These are phyloP conservation scores for Colletotrichum sp. DNA, from an alignment of 2,329 filamentous ascomycete genomes.

Conservation along the genomic window DNA sequence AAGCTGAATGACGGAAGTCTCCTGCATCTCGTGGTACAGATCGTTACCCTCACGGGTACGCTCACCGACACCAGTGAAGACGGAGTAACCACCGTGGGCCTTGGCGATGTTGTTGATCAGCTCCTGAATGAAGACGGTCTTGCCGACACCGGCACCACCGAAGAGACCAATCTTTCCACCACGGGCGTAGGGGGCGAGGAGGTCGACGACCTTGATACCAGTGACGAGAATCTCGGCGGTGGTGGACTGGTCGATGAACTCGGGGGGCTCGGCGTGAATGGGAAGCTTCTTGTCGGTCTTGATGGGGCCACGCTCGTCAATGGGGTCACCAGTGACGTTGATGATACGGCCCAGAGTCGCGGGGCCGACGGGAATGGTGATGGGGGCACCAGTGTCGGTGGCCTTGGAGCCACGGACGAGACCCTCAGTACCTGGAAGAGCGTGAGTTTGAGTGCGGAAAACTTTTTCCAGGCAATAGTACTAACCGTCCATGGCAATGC, in stretches of 20 bases:
- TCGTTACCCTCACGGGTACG: slow-evolving; percentile 99
- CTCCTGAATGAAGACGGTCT: slow-evolving; percentile 99
- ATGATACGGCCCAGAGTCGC: slow-evolving; percentile 98
- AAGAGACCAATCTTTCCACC: slow-evolving; percentile 99
- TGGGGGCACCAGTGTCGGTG: slow-evolving; percentile 89
- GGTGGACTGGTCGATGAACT: slow-evolving; percentile 95
- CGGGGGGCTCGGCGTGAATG: slow-evolving; percentile 93
- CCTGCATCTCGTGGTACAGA: slow-evolving; percentile 99
- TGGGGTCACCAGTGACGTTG: slow-evolving; percentile 99
- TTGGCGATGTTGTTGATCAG: slow-evolving; percentile 99
- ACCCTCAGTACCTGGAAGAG: slow-evolving; percentile 88
- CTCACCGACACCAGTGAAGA: slow-evolving; percentile 99
- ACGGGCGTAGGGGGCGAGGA: slow-evolving; percentile 98
- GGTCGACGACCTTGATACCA: slow-evolving; percentile 99
- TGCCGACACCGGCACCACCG: slow-evolving; percentile 99
- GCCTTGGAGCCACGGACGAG: slow-evolving; percentile 90
- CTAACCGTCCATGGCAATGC: slow-evolving; percentile 99
- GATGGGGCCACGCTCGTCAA: slow-evolving; percentile 98
- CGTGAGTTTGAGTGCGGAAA: slow-evolving; percentile 20
- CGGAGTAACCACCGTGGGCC: slow-evolving; percentile 99
- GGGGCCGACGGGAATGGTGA: slow-evolving; percentile 94
- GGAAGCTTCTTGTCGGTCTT: slow-evolving; percentile 86
- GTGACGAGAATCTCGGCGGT: slow-evolving; percentile 95
- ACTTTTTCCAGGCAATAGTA: slow-evolving; percentile 26
- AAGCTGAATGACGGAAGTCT: slow-evolving; percentile 98